phyloP scores from a whole-genome alignment of 2,329 filamentous ascomycete genomes.

The Talaromyces albobiverticillius region DNA sequence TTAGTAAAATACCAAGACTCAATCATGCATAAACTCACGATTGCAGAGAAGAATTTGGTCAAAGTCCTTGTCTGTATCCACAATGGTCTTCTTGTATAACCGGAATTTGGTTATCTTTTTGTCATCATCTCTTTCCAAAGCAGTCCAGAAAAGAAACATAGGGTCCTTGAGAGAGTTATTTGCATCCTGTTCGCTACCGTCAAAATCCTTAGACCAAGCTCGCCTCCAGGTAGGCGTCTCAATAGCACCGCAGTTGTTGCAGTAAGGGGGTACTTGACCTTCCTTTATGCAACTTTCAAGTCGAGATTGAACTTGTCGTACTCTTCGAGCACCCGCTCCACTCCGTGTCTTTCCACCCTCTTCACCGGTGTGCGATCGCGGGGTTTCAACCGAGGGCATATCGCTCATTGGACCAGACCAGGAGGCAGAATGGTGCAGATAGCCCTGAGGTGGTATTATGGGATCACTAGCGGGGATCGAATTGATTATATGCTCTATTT shows the following conservation, averaged over 20 bases:
- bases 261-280: slow-evolving; percentile 84
- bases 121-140: slow-evolving; percentile 61
- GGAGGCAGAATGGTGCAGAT: slow-evolving; percentile 42
- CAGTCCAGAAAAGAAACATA: slow-evolving; percentile 70
- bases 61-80: slow-evolving; percentile 67
- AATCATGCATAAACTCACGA: slow-evolving; percentile 53
- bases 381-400: slow-evolving; percentile 39
- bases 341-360: slow-evolving; percentile 40
- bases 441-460: slow-evolving; percentile 24
- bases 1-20: slow-evolving; percentile 1
- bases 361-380: slow-evolving; percentile 28
- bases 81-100: slow-evolving; percentile 70
- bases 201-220: slow-evolving; percentile 75
- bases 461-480: slow-evolving; percentile 53
- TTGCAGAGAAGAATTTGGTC: slow-evolving; percentile 81
- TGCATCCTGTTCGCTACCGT: slow-evolving; percentile 67
- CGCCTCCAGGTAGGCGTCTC: slow-evolving; percentile 96
- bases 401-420: slow-evolving; percentile 46
- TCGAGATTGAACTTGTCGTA: slow-evolving; percentile 59
- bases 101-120: slow-evolving; percentile 66
- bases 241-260: slow-evolving; percentile 89
- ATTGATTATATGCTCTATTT: slow-evolving; percentile 29
- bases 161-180: slow-evolving; percentile 72
- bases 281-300: slow-evolving; percentile 62
- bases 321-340: slow-evolving; percentile 61